Conservation (phyloP, 345 rosid genomes). For the Corchorus capsularis region DNA sequence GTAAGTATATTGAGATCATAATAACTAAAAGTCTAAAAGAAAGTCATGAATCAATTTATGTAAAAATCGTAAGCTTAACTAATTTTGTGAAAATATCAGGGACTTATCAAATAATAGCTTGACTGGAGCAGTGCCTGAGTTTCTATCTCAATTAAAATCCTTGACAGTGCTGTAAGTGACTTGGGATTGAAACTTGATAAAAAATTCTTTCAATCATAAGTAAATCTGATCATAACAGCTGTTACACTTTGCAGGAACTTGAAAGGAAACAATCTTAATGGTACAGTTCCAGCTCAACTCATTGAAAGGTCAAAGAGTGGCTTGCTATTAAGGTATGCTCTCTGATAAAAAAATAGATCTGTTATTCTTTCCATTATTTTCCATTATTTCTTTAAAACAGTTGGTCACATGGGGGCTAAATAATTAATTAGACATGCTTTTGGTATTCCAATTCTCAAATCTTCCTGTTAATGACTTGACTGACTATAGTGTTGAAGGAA, state of each 20-base stretch:
- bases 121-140: slow-evolving; percentile 27
- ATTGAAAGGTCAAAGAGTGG: slow-evolving; percentile 18
- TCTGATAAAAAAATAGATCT: background rate
- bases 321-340: slow-evolving; percentile 20
- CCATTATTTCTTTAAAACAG: background rate
- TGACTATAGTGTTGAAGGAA: slow-evolving; percentile 28
- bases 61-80: background rate
- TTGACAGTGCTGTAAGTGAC: slow-evolving; percentile 32
- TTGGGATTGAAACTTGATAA: background rate
- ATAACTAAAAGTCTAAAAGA: background rate
- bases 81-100: slow-evolving; percentile 5
- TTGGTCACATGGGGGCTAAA: background rate
- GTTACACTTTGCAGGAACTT: slow-evolving; percentile 11
- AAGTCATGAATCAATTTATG: background rate
- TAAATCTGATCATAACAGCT: background rate
- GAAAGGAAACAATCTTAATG: slow-evolving; percentile 24
- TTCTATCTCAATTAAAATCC: slow-evolving; percentile 26
- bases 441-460: background rate
- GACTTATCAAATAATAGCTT: slow-evolving; percentile 34
- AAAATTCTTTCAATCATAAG: background rate
- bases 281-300: slow-evolving; percentile 27
- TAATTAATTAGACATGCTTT: background rate
- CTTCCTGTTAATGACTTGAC: background rate
- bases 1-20: slow-evolving; percentile 25
- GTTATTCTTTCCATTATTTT: background rate